Evolutionary conservation across 257 asterid species (phyloP).

Genomic region (Solanum tarijense): DNA sequence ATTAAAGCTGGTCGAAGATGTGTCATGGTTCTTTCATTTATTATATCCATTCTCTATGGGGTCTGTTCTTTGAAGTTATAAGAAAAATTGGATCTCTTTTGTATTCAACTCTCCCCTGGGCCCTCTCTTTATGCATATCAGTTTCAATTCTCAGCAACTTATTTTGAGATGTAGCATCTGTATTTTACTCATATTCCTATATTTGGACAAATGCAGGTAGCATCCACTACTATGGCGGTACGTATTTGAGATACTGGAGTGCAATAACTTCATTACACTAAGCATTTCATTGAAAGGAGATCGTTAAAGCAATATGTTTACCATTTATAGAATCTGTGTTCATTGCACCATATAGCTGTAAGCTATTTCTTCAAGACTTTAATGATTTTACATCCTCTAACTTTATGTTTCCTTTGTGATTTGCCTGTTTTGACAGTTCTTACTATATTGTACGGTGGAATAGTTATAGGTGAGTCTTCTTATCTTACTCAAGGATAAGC

Average conservation of each 20-base stretch:
- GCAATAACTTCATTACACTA: not conserved
- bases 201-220: not conserved
- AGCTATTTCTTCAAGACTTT: not conserved
- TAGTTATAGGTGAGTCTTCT: not conserved
- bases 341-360: not conserved
- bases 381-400: not conserved
- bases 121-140: not conserved
- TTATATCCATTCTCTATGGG: not conserved
- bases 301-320: not conserved
- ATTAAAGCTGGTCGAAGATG: not conserved
- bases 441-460: not conserved
- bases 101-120: not conserved
- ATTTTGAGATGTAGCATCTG: not conserved
- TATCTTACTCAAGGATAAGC: not conserved
- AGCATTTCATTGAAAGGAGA: not conserved
- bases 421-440: not conserved
- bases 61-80: not conserved
- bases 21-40: not conserved
- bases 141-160: not conserved
- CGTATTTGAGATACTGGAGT: not conserved
- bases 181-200: not conserved
- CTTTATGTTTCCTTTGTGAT: not conserved
- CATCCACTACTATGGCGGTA: constrained; percentile 7
- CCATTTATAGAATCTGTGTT: not conserved
- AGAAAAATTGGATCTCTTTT: not conserved